These are phyloP conservation scores for Aulographum hederae DNA, from an alignment of 2,329 filamentous ascomycete genomes.

Conservation along the genomic window DNA sequence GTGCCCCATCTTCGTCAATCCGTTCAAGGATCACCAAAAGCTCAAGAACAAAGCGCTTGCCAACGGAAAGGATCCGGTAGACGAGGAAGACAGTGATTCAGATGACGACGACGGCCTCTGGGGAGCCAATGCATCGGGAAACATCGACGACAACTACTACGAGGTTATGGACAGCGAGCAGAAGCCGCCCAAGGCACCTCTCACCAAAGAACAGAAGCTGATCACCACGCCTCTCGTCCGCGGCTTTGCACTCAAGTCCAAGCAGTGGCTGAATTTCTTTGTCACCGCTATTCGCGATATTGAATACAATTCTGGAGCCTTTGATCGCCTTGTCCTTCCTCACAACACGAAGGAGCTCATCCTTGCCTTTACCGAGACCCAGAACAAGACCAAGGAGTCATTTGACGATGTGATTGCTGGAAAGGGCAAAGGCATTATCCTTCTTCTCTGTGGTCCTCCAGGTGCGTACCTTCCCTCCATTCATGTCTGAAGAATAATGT, in stretches of 20 bases:
- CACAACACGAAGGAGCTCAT: conserved; percentile 28
- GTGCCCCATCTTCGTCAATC: conserved; percentile 7
- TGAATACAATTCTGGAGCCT: conserved; percentile 25
- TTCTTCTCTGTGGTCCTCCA: conserved; percentile 31
- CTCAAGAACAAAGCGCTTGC: conserved; percentile 28
- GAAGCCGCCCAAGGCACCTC: conserved; percentile 9
- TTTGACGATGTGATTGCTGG: conserved; percentile 34
- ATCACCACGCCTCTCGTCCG: conserved; percentile 23
- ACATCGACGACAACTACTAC: conserved; percentile 9
- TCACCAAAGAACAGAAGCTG: conserved; percentile 14
- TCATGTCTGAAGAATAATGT: too few species aligned
- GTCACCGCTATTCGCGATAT: conserved; percentile 23
- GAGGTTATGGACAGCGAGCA: neutral
- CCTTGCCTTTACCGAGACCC: conserved; percentile 26
- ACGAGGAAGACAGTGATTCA: conserved; percentile 11
- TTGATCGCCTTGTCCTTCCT: conserved; percentile 29
- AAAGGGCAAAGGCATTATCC: conserved; percentile 33
- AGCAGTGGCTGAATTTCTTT: conserved; percentile 26
- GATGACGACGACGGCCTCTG: conserved; percentile 8
- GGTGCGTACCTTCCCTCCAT: too few species aligned
- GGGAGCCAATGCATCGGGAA: conserved; percentile 15
- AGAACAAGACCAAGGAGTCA: conserved; percentile 3
- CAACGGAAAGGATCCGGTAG: conserved; percentile 3
- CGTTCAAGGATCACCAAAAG: conserved; percentile 13
- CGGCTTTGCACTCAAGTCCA: conserved; percentile 29